A percentile compares a stretch with the other conserved stretches of the same genome.
These are phyloP conservation scores for Aspergillus amoenus DNA, from an alignment of 2,329 filamentous ascomycete species.

Conservation along the genomic window DNA sequence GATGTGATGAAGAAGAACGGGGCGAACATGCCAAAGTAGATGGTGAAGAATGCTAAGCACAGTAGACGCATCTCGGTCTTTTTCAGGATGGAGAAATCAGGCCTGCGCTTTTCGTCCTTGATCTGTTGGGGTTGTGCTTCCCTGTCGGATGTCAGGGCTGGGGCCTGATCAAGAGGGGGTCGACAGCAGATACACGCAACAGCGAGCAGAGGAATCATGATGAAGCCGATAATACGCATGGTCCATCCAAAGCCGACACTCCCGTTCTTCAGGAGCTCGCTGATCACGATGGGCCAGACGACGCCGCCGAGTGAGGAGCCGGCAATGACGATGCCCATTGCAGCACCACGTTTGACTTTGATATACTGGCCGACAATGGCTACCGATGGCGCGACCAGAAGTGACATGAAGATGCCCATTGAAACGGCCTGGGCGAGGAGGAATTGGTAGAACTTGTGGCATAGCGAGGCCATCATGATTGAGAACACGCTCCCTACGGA, in stretches of 20 bases:
- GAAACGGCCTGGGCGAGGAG: constrained; percentile 40
- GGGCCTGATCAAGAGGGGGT: neutral
- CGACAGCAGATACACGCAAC: constrained; percentile 28
- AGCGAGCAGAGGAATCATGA: constrained; percentile 38
- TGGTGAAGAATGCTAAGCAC: constrained; percentile 35
- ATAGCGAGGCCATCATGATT: constrained; percentile 40
- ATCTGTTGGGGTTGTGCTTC: neutral
- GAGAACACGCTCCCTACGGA: constrained; percentile 29
- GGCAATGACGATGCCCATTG: constrained; percentile 33
- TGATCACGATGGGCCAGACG: constrained; percentile 36
- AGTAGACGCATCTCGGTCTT: constrained; percentile 25
- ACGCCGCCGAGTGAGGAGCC: constrained; percentile 38
- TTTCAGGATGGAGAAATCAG: constrained; percentile 24
- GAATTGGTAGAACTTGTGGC: constrained; percentile 38
- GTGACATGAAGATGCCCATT: constrained; percentile 30
- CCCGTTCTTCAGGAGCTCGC: constrained; percentile 27
- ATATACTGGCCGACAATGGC: constrained; percentile 32
- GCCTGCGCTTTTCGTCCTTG: neutral
- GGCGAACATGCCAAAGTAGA: constrained; percentile 41
- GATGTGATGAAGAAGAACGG: constrained; percentile 41
- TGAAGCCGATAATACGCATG: constrained; percentile 41
- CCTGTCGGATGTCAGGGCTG: neutral
- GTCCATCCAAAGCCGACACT: constrained; percentile 36
- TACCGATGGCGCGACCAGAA: constrained; percentile 31
- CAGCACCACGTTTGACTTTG: constrained; percentile 27